These are phyloP conservation scores for Populus alba DNA, from an alignment of 345 rosid genomes.

Conservation along the genomic window DNA sequence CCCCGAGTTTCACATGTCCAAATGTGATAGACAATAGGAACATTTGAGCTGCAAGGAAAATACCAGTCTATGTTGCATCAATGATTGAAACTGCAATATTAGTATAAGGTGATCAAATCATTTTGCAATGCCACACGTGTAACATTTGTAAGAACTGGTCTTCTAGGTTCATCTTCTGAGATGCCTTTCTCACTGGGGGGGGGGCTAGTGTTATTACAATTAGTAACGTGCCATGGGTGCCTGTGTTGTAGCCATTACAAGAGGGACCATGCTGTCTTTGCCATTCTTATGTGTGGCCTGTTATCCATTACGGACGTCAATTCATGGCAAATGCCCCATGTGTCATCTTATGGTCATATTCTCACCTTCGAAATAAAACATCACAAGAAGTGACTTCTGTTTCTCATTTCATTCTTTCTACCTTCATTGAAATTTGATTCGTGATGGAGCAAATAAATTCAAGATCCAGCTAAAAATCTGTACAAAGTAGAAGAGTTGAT, in stretches of 20 bases:
- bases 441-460: too few species aligned
- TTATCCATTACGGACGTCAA: background rate
- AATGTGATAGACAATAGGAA: background rate
- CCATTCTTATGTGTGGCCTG: background rate
- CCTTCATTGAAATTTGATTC: background rate
- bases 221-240: background rate
- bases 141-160: background rate
- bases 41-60: background rate
- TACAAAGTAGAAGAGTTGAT: too few species aligned
- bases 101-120: background rate
- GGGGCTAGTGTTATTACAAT: background rate
- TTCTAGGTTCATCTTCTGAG: background rate
- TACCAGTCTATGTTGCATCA: background rate
- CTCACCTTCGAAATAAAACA: background rate
- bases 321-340: background rate
- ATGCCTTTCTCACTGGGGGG: background rate
- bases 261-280: constrained; percentile 2
- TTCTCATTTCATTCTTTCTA: background rate
- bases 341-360: background rate
- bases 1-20: background rate
- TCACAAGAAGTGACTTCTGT: background rate
- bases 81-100: background rate
- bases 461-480: too few species aligned
- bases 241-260: constrained; percentile 3
- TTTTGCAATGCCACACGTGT: background rate